phyloP scores from a whole-genome alignment of 345 rosid genomes.

The Fremontodendron californicum region DNA sequence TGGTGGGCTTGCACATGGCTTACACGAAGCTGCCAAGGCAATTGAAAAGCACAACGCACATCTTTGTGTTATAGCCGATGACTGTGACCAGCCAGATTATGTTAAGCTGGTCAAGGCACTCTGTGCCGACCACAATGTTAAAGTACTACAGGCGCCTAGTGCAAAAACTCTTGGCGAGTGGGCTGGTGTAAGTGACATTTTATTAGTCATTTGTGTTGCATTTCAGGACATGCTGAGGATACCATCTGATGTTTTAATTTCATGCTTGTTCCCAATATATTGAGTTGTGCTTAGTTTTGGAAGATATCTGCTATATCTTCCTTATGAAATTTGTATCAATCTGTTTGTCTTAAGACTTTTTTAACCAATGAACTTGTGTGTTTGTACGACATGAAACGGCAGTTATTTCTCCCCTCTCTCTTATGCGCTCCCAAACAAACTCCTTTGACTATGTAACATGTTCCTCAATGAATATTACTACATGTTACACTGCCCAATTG shows the following conservation, averaged over 20 bases:
- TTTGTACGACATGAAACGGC: background rate
- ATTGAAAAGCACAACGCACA: constrained; percentile 70
- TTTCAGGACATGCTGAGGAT: background rate
- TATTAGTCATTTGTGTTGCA: background rate
- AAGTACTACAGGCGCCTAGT: constrained; percentile 54
- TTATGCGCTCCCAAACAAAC: background rate
- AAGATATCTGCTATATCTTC: too few species aligned
- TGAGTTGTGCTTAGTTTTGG: background rate
- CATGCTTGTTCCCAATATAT: background rate
- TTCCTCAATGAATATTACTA: background rate
- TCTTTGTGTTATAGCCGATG: constrained; percentile 74
- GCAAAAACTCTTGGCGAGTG: constrained; percentile 83
- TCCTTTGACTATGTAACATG: background rate
- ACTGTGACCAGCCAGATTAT: constrained; percentile 75
- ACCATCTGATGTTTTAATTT: background rate
- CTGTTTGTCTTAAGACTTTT: background rate
- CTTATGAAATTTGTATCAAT: background rate
- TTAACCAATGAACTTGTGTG: background rate
- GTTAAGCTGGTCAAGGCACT: constrained; percentile 67
- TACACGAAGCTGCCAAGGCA: constrained; percentile 68
- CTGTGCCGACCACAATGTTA: constrained; percentile 63
- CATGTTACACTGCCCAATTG: background rate
- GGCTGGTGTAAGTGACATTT: constrained; percentile 65
- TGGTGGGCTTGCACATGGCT: constrained; percentile 63
- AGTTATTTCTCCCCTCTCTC: background rate